Evolutionary conservation across 495 filamentous ascomycete species (phyloP).

Genomic region (Penicillium steckii): DNA sequence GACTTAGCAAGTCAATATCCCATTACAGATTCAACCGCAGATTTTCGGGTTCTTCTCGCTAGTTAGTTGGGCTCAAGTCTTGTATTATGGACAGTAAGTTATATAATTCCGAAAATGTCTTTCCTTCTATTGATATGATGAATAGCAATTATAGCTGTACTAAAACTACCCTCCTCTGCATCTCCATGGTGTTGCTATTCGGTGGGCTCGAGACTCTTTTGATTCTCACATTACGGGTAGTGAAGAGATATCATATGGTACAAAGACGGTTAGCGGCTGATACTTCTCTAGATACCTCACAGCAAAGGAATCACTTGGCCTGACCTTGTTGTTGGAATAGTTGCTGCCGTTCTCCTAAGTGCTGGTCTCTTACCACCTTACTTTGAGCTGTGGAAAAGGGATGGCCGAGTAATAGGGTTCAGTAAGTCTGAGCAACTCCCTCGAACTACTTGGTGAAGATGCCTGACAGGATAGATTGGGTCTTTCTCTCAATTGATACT

Average conservation of each 20-base stretch:
- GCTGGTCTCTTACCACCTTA: slow-evolving; percentile 68
- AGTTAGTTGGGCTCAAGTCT: slow-evolving; percentile 64
- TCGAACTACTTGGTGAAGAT: not conserved
- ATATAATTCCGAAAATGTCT: not conserved
- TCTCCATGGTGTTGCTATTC: slow-evolving; percentile 44
- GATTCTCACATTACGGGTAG: slow-evolving; percentile 61
- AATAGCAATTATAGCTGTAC: slow-evolving; percentile 49
- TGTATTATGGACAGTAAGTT: slow-evolving; percentile 61
- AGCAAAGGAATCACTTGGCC: slow-evolving; percentile 53
- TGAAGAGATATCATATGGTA: not conserved
- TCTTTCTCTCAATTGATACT: slow-evolving; percentile 70
- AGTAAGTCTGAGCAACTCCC: slow-evolving; percentile 50
- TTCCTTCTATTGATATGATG: not conserved
- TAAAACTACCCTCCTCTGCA: slow-evolving; percentile 47
- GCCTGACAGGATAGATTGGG: slow-evolving; percentile 40
- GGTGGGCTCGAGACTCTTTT: slow-evolving; percentile 60
- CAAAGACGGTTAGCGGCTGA: too few relatives aligned
- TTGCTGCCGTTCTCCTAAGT: slow-evolving; percentile 58
- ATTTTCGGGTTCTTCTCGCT: slow-evolving; percentile 63
- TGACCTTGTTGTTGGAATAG: slow-evolving; percentile 57
- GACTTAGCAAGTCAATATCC: slow-evolving; percentile 67
- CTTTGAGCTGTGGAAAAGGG: slow-evolving; percentile 68
- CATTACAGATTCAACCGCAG: slow-evolving; percentile 73
- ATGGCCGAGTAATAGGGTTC: slow-evolving; percentile 68
- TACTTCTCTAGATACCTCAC: slow-evolving; percentile 48